These are phyloP conservation scores for Candida boleticola DNA, from an alignment of 805 yeast genomes.

Conservation along the genomic window DNA sequence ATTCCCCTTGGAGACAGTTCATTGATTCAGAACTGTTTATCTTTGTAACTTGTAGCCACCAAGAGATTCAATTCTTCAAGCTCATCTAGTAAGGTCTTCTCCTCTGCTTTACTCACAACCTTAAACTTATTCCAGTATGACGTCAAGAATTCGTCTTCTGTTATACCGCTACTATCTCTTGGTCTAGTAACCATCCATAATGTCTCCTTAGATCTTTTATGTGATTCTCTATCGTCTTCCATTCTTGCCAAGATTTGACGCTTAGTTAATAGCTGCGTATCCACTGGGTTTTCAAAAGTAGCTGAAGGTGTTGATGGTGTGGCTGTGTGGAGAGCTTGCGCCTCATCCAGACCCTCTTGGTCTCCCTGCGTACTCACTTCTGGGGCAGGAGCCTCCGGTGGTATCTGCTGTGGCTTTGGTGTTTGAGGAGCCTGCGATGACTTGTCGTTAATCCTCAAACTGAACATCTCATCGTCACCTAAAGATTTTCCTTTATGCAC, in stretches of 20 bases:
- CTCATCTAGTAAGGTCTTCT: slow-evolving; percentile 37
- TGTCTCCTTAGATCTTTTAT: slow-evolving; percentile 78
- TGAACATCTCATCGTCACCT: slow-evolving; percentile 27
- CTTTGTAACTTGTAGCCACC: slow-evolving; percentile 53
- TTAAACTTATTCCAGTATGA: slow-evolving; percentile 53
- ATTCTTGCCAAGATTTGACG: slow-evolving; percentile 70
- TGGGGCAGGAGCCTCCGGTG: slow-evolving; percentile 4
- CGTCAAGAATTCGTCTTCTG: slow-evolving; percentile 34
- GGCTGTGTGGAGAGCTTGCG: too few relatives aligned
- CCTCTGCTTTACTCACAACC: slow-evolving; percentile 45
- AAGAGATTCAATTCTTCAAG: slow-evolving; percentile 55
- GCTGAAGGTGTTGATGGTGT: background rate
- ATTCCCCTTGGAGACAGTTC: too few relatives aligned
- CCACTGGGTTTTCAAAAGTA: background rate
- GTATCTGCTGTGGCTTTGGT: background rate
- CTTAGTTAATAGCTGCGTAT: slow-evolving; percentile 24
- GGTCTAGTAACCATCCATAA: slow-evolving; percentile 68
- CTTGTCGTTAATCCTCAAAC: slow-evolving; percentile 15
- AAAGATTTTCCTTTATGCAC: slow-evolving; percentile 19
- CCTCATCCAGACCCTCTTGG: slow-evolving; percentile 9
- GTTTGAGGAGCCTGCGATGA: slow-evolving; percentile 3
- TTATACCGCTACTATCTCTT: slow-evolving; percentile 29
- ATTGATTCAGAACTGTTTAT: slow-evolving; percentile 29
- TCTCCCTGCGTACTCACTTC: background rate
- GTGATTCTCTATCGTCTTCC: slow-evolving; percentile 92